These are phyloP conservation scores for Salvia hispanica DNA, from an alignment of 257 asterid species.

Conservation along the genomic window DNA sequence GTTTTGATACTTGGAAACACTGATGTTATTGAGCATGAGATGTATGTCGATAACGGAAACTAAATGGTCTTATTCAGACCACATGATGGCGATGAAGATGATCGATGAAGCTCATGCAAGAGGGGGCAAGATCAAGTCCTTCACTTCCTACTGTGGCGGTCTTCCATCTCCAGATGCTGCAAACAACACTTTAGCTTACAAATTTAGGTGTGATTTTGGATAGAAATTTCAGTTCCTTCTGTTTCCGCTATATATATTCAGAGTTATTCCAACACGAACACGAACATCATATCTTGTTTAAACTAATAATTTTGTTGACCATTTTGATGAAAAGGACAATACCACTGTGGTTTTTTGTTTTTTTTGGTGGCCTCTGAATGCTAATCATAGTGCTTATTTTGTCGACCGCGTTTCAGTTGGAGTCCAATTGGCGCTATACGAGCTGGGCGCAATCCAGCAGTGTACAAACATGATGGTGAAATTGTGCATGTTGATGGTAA, in stretches of 20 bases:
- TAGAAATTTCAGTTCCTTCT: not conserved
- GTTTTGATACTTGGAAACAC: not conserved
- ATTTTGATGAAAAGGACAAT: not conserved
- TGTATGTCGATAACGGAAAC: slow-evolving; percentile 8
- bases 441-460: slow-evolving; percentile 83
- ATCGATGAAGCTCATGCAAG: slow-evolving; percentile 71
- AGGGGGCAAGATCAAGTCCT: slow-evolving; percentile 88
- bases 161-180: slow-evolving; percentile 97
- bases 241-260: too few species aligned
- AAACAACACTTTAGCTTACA: slow-evolving; percentile 89
- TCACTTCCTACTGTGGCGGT: slow-evolving; percentile 91
- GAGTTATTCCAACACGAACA: too few species aligned
- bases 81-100: slow-evolving; percentile 99
- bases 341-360: too few species aligned
- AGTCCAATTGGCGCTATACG: slow-evolving; percentile 93
- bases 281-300: not conserved
- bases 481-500: slow-evolving; percentile 71
- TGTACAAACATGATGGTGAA: slow-evolving; percentile 70
- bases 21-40: slow-evolving; percentile 11
- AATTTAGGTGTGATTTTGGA: slow-evolving; percentile 68
- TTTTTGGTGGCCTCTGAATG: too few species aligned
- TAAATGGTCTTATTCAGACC: slow-evolving; percentile 53
- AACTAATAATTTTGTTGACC: not conserved
- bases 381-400: slow-evolving; percentile 8
- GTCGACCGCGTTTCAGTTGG: slow-evolving; percentile 66